These are phyloP conservation scores for Acacia melanoxylon DNA, from an alignment of 306 rosid species.

Conservation along the genomic window DNA sequence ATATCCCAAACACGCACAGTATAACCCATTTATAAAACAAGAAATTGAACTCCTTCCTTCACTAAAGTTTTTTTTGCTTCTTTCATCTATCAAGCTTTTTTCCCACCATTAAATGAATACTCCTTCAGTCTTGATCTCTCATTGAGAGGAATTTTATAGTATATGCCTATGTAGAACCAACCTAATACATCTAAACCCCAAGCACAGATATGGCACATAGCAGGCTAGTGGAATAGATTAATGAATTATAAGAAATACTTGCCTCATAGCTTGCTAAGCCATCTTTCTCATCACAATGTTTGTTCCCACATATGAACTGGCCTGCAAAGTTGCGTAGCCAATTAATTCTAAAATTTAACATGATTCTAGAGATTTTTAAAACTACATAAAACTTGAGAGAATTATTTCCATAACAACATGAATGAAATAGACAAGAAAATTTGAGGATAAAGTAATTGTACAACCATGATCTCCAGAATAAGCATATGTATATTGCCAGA, in stretches of 20 bases:
- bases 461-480: conserved; percentile 10
- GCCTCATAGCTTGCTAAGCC: conserved; percentile 90
- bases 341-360: conserved; percentile 32
- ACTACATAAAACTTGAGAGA: neutral
- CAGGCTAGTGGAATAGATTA: conserved; percentile 11
- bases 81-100: neutral
- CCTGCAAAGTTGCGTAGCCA: conserved; percentile 57
- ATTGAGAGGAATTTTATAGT: neutral
- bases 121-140: neutral
- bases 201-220: neutral
- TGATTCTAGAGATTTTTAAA: conserved; percentile 14
- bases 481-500: neutral
- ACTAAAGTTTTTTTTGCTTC: neutral
- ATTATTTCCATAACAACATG: conserved; percentile 8
- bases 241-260: conserved; percentile 27
- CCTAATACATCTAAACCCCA: neutral
- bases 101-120: neutral
- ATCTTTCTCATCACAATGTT: conserved; percentile 72
- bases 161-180: neutral
- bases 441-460: neutral
- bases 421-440: conserved; percentile 9
- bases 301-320: conserved; percentile 85
- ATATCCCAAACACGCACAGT: too few relatives aligned
- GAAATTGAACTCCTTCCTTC: neutral
- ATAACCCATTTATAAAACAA: conserved; percentile 6